Evolutionary conservation across 2,329 filamentous ascomycete genomes (phyloP), one percentile per base, ranked within the genome.

Genomic region (Aspergillus luchuensis): DNA sequence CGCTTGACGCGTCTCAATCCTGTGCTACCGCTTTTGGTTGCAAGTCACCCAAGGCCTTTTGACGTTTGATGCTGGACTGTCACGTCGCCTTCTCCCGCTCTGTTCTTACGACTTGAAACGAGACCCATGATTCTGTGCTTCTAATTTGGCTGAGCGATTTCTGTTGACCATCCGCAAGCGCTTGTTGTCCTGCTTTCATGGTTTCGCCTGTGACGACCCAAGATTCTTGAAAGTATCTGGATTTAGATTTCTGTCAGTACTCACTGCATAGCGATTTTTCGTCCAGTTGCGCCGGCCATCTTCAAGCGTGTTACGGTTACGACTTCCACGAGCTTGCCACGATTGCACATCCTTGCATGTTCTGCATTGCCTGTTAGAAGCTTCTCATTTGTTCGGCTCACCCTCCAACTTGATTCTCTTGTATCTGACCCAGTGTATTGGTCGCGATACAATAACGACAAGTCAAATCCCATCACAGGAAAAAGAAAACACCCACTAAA

Each of bases 101-200:
- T 64, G 55, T 68, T 67, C 72, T 79, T 72, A 79, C 74, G 77
- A 79, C 71, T 67, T 74, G 75, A 75, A 72, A 79, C 76, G 77
- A 79, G 69, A 71, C 72, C 74, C 72, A 79, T 75, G 76, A 71
- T 66, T 64, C 56, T 63, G 66, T 68, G 63, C 66, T 69, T 76
- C 63, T 71, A 60, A 66, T 65, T 66, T 66, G 66, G 63, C 70
- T 66, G 61, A 67, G 66, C 67, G 64, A 63, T 59, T 64, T 62
- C 56, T 65, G 59, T 65, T 67, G 56, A 63, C 63, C 63, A 64
- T 65, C 55, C 59, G 59, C 63, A 58, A 64, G 62, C 63, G 56
- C 59, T 61, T 52, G 60, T 59, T 61, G 52, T 47, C 59, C 45
- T 49, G 39, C 54, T 60, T 60, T 48, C 59, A 53, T 56, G 39